A percentile compares a stretch with the other conserved stretches of the same genome.
phyloP scores from a whole-genome alignment of 345 rosid species.

The Eucalyptus erythrocorys region DNA sequence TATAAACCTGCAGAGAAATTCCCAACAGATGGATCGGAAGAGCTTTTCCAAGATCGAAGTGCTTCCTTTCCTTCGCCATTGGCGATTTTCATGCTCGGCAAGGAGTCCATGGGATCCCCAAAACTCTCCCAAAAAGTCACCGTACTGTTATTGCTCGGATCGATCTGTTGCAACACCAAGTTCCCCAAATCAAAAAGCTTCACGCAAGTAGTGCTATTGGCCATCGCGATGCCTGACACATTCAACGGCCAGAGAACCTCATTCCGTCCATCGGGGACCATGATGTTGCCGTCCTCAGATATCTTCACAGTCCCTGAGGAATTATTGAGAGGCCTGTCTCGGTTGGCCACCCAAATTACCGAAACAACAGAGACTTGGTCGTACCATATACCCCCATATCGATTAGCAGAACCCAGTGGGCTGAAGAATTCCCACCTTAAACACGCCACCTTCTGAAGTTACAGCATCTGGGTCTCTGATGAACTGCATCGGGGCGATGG shows the following conservation, averaged over 20 bases:
- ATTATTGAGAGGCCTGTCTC: conserved; percentile 23
- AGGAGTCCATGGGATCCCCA: conserved; percentile 13
- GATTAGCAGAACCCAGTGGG: conserved; percentile 3
- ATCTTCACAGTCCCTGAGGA: conserved; percentile 35
- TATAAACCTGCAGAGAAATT: background rate
- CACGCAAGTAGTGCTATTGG: background rate
- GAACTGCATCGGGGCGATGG: conserved; percentile 8
- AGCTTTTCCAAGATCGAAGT: background rate
- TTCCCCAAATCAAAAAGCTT: conserved; percentile 39
- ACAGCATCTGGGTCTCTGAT: conserved; percentile 25
- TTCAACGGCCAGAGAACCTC: conserved; percentile 41
- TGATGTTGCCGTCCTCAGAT: conserved; percentile 34
- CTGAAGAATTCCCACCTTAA: conserved; percentile 49
- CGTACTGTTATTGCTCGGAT: background rate
- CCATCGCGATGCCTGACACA: background rate
- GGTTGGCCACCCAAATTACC: conserved; percentile 51
- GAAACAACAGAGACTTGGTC: conserved; percentile 2
- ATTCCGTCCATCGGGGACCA: background rate
- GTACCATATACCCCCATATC: conserved; percentile 46
- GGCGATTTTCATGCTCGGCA: conserved; percentile 15
- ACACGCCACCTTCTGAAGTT: conserved; percentile 7
- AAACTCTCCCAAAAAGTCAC: conserved; percentile 49
- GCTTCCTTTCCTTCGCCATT: background rate
- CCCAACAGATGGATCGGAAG: background rate
- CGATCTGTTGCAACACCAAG: conserved; percentile 16